Evolutionary conservation across 1,284 basidiomycete genomes (phyloP).

Genomic region (Boletellus deceptivus): DNA sequence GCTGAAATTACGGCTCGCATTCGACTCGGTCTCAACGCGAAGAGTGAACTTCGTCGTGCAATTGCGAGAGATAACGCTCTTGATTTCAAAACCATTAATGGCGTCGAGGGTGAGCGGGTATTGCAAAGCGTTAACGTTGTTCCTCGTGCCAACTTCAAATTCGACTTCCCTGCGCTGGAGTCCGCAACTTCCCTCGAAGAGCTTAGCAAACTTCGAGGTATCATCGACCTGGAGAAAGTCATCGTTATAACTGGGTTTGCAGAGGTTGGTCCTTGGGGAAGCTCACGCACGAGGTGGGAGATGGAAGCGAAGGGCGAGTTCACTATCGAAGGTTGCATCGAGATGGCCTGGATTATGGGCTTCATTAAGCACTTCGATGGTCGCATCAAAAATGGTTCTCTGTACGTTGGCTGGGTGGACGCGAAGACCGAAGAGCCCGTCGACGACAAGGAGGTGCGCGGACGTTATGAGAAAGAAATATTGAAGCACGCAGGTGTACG

Average conservation of each 20-base stretch:
- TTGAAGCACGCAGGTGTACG: conserved; percentile 92
- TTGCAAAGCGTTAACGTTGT: conserved; percentile 92
- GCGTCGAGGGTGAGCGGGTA: conserved; percentile 89
- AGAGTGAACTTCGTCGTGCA: conserved; percentile 89
- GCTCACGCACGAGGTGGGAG: conserved; percentile 98
- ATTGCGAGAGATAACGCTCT: conserved; percentile 92
- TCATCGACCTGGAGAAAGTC: conserved; percentile 95
- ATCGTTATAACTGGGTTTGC: conserved; percentile 95
- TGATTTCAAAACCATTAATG: conserved; percentile 92
- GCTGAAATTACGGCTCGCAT: conserved; percentile 90
- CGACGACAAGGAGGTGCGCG: conserved; percentile 95
- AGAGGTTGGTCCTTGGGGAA: conserved; percentile 99
- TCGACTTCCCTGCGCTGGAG: conserved; percentile 87
- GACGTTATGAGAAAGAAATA: conserved; percentile 94
- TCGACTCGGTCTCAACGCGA: conserved; percentile 72
- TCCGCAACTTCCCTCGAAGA: conserved; percentile 65
- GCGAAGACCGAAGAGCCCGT: conserved; percentile 94
- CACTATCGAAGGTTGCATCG: conserved; percentile 96
- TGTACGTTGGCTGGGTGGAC: conserved; percentile 98
- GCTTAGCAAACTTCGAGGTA: conserved; percentile 74
- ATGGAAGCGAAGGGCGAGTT: conserved; percentile 95
- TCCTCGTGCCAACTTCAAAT: conserved; percentile 96
- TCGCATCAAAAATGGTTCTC: conserved; percentile 85
- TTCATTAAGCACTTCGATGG: conserved; percentile 98
- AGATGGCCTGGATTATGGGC: conserved; percentile 99